phyloP scores from a whole-genome alignment of 2,329 filamentous ascomycete species.

The Albifimbria verrucaria region DNA sequence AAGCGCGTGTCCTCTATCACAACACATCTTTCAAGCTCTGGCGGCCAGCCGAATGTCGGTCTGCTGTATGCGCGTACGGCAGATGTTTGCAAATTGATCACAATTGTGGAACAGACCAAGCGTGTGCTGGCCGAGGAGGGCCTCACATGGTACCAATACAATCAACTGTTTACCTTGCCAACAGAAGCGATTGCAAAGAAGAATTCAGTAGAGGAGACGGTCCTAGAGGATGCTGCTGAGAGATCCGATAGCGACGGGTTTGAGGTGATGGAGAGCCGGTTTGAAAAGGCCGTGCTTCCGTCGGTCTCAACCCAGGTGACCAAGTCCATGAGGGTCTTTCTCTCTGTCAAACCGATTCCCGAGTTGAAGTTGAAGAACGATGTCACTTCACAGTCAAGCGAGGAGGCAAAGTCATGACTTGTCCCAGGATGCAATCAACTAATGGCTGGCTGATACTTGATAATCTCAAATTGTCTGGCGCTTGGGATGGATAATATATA shows the following conservation, averaged over 20 bases:
- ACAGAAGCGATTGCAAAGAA: constrained; percentile 25
- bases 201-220: constrained; percentile 39
- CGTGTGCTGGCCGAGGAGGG: constrained; percentile 46
- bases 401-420: constrained; percentile 17
- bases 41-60: constrained; percentile 27
- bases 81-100: constrained; percentile 63
- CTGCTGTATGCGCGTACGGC: constrained; percentile 48
- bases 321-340: constrained; percentile 58
- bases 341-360: constrained; percentile 51
- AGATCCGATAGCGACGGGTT: constrained; percentile 44
- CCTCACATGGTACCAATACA: constrained; percentile 54
- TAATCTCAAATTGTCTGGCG: too few species aligned
- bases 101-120: constrained; percentile 64
- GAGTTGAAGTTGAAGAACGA: constrained; percentile 50
- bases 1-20: constrained; percentile 47
- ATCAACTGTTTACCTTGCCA: constrained; percentile 49
- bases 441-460: background rate
- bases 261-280: constrained; percentile 54
- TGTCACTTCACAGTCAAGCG: constrained; percentile 45
- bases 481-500: background rate
- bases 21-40: constrained; percentile 29
- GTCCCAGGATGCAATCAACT: background rate
- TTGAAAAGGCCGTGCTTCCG: constrained; percentile 51
- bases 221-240: constrained; percentile 28
- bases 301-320: constrained; percentile 40